Base-by-base conservation (phyloP, 148 eudicot genomes). In the Dianthus caryophyllus region DNA sequence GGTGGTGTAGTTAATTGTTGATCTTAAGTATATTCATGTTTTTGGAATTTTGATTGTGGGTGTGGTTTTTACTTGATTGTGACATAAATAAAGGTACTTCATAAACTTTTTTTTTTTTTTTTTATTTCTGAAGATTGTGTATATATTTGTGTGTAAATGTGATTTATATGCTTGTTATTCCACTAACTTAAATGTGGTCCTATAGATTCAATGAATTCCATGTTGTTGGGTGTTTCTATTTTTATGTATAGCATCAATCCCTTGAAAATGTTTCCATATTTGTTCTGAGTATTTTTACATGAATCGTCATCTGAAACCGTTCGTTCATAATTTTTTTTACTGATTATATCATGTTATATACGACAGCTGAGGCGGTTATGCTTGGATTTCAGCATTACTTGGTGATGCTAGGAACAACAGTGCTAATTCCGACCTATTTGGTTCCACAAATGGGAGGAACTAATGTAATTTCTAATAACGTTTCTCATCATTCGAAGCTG, bases 361-460 rank as follows among this genome's bases (percentile, higher is more conserved):
- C 61, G 76, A 81, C 81, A 91, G 97, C 89, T 74, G 96, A 88
- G 72, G 96, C 97, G 5, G 78, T 91, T 30, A 66, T 88, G 11
- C 89, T 91, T 60, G 97, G 97, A 22, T 91, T 91, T 78, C 95
- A 91, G 36, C 97, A 91, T 71, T 91, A 88, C 65, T 80, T 91
- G 77, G 95, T 91, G 80, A 88, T 86, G 91, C 84, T 91, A 58
- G 95, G 97, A 48, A 91, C 96, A 44, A 86, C 96, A 20, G 96
- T 91, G 72, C 80, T 88, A 21, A 91, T 91, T 70, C 95, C 97
- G 20, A 74, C 97, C 17, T 71, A 81, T 69, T 77, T 91, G 64
- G 85, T 83, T 72, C 84, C 92, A 15, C 91, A 88, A 69, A 91
- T 91, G 97, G 97, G 97, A 71, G 97, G 97, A 74, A 85, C 87